Evolutionary conservation across 768 basidiomycete genomes (phyloP).

Genomic region (Kwoniella dendrophila): DNA sequence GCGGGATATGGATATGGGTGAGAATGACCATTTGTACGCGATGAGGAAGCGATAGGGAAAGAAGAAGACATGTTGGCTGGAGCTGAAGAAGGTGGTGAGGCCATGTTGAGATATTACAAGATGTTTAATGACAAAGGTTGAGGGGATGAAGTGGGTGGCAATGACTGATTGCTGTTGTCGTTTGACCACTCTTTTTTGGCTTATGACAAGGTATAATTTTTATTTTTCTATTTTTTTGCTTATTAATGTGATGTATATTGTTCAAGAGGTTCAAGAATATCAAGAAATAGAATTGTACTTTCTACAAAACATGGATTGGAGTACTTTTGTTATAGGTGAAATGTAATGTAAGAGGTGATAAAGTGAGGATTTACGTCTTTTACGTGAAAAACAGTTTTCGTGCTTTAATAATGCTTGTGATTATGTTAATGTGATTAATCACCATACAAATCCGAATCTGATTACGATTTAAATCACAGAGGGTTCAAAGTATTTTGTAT

Average conservation of each 20-base stretch:
- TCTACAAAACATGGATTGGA: neutral
- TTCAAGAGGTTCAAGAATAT: neutral
- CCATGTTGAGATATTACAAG: neutral
- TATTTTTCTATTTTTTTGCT: neutral
- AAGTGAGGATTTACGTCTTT: constrained; percentile 12
- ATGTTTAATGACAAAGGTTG: neutral
- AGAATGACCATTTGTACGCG: constrained; percentile 10
- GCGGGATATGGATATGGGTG: constrained; percentile 1
- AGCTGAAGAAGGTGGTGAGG: constrained; percentile 1
- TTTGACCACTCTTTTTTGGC: neutral
- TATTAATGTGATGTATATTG: neutral
- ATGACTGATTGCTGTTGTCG: neutral
- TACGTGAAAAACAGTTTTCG: constrained; percentile 8
- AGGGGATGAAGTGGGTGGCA: constrained; percentile 11
- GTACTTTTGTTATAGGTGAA: neutral
- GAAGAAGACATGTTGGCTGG: constrained; percentile 22
- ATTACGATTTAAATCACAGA: neutral
- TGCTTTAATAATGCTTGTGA: too few relatives aligned
- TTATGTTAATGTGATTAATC: too few relatives aligned
- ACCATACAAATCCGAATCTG: constrained; percentile 3
- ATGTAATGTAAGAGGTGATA: neutral
- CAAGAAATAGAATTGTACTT: neutral
- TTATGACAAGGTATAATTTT: too few relatives aligned
- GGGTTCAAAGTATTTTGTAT: neutral
- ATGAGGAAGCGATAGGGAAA: constrained; percentile 17